A percentile compares a stretch with the other conserved stretches of the same genome.
phyloP scores from a whole-genome alignment of 306 rosid species.

The Rosa lucieae region DNA sequence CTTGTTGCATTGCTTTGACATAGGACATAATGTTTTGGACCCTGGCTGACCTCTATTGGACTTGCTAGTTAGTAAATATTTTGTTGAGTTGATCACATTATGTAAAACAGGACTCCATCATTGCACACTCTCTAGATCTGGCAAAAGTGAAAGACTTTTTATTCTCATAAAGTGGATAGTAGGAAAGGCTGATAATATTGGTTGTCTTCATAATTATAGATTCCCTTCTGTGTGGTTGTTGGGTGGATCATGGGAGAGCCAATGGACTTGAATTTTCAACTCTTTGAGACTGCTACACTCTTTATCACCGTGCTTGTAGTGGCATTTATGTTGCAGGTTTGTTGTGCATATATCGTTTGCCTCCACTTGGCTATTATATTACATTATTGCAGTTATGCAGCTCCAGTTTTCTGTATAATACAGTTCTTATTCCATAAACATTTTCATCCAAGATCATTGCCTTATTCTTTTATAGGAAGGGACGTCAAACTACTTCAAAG shows the following conservation, averaged over 20 bases:
- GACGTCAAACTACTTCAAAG: slow-evolving; percentile 88
- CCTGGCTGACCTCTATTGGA: neutral
- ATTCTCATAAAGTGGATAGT: neutral
- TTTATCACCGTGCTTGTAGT: slow-evolving; percentile 89
- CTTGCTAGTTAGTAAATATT: neutral
- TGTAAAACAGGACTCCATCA: neutral
- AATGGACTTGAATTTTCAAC: slow-evolving; percentile 95
- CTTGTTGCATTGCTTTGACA: neutral
- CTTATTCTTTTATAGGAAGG: slow-evolving; percentile 66
- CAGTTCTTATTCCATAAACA: neutral
- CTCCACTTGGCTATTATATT: neutral
- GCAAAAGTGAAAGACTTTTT: neutral
- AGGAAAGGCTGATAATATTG: slow-evolving; percentile 11
- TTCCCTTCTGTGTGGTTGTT: slow-evolving; percentile 91
- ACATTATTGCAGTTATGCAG: neutral
- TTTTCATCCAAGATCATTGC: slow-evolving; percentile 6
- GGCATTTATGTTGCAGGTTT: slow-evolving; percentile 94
- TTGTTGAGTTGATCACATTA: neutral
- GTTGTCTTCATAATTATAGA: slow-evolving; percentile 32
- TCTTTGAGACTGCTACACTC: slow-evolving; percentile 90
- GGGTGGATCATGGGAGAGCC: slow-evolving; percentile 93
- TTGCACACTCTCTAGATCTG: neutral
- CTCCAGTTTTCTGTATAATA: neutral
- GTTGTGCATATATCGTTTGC: slow-evolving; percentile 13
- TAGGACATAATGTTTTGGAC: slow-evolving; percentile 4